Evolutionary conservation across 2,329 filamentous ascomycete species (phyloP).

Genomic region (Colletotrichum viniferum): DNA sequence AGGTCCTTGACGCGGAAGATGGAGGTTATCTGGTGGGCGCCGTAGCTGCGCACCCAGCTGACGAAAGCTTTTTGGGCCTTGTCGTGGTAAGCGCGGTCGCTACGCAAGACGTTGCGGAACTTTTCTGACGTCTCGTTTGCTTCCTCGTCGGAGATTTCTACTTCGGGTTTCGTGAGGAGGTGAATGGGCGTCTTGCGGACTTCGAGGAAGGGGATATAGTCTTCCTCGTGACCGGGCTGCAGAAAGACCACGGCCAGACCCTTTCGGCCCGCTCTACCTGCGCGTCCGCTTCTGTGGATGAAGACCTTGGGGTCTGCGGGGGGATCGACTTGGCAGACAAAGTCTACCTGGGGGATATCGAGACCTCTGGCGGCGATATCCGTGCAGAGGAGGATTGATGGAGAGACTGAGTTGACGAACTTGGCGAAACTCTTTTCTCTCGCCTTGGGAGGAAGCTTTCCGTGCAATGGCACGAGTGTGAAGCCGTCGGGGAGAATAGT

Average conservation of each 20-base stretch:
- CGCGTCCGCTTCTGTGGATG: constrained; percentile 89
- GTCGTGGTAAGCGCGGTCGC: constrained; percentile 71
- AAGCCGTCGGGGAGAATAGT: constrained; percentile 71
- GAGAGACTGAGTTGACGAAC: constrained; percentile 76
- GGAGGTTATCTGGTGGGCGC: constrained; percentile 86
- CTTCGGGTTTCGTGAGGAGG: constrained; percentile 60
- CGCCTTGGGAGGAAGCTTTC: constrained; percentile 88
- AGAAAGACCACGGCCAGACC: constrained; percentile 88
- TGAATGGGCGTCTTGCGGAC: constrained; percentile 85
- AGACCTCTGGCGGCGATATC: constrained; percentile 90
- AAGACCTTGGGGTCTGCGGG: constrained; percentile 91
- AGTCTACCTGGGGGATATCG: constrained; percentile 89
- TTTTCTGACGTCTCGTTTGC: constrained; percentile 59
- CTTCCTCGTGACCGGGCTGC: constrained; percentile 83
- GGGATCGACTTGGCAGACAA: constrained; percentile 87
- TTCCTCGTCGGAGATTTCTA: constrained; percentile 65
- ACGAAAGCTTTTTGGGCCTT: constrained; percentile 93
- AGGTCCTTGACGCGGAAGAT: constrained; percentile 86
- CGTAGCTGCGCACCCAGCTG: constrained; percentile 90
- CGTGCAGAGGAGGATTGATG: constrained; percentile 86
- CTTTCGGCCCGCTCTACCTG: constrained; percentile 85
- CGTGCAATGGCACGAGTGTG: constrained; percentile 81
- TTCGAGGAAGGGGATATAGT: constrained; percentile 86
- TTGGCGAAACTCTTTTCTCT: constrained; percentile 85
- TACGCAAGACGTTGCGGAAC: constrained; percentile 63